Percentiles rank a stretch among this genome's conserved stretches.
Evolutionary conservation across 2,329 filamentous ascomycete genomes (phyloP).

Genomic region (Myriosclerotinia curreyana): DNA sequence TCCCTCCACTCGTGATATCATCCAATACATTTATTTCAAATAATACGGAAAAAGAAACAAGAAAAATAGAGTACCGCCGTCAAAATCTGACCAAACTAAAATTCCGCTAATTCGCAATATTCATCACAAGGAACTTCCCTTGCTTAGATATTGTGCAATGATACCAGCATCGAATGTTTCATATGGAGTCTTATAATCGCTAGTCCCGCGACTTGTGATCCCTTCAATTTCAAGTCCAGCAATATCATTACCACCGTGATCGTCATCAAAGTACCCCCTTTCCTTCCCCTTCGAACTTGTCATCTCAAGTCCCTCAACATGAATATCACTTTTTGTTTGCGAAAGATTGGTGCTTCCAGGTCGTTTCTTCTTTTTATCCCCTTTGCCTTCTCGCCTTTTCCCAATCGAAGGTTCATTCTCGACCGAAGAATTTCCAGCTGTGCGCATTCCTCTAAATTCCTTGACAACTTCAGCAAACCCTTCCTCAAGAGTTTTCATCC

Average conservation of each 20-base stretch:
- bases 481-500: constrained; percentile 92
- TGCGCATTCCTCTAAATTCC: constrained; percentile 54
- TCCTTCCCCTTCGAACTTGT: constrained; percentile 12
- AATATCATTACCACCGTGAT: constrained; percentile 3
- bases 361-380: constrained; percentile 22
- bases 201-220: constrained; percentile 11
- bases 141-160: constrained; percentile 11
- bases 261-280: constrained; percentile 12
- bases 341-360: constrained; percentile 12
- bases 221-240: not conserved
- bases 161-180: constrained; percentile 6
- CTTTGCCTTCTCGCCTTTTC: constrained; percentile 20
- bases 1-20: constrained; percentile 12
- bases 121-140: constrained; percentile 19
- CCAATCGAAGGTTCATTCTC: constrained; percentile 28
- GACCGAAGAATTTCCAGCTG: constrained; percentile 35
- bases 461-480: constrained; percentile 83
- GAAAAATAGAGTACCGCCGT: not conserved
- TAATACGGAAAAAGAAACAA: constrained; percentile 11
- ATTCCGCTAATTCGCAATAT: constrained; percentile 12
- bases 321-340: constrained; percentile 28
- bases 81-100: constrained; percentile 1
- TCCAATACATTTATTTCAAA: constrained; percentile 10
- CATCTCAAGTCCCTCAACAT: constrained; percentile 19
- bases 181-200: constrained; percentile 11